These are phyloP conservation scores for Naganishia onofrii DNA, from an alignment of 768 basidiomycete genomes.

Conservation along the genomic window DNA sequence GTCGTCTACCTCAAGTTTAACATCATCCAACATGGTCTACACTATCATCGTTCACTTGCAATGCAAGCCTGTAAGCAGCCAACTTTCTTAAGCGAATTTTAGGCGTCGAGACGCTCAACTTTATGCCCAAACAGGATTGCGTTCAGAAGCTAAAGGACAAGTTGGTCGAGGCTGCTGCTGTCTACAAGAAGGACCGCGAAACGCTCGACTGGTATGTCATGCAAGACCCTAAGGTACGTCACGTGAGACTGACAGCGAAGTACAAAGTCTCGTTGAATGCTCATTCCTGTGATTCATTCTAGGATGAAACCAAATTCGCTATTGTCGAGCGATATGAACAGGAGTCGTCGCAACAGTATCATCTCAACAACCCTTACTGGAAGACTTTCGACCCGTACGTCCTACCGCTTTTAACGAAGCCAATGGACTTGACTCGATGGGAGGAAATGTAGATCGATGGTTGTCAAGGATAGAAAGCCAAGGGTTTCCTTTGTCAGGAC, in stretches of 20 bases:
- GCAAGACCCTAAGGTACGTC: slow-evolving; percentile 50
- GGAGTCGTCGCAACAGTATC: slow-evolving; percentile 52
- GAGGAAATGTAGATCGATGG: slow-evolving; percentile 45
- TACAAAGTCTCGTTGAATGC: background rate
- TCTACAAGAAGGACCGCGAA: slow-evolving; percentile 52
- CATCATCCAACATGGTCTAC: slow-evolving; percentile 45
- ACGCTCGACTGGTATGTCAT: slow-evolving; percentile 53
- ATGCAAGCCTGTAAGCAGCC: slow-evolving; percentile 42
- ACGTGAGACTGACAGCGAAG: background rate
- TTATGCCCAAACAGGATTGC: slow-evolving; percentile 38
- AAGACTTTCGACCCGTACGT: slow-evolving; percentile 53
- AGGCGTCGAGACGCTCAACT: background rate
- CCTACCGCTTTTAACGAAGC: slow-evolving; percentile 48
- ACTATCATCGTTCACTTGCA: slow-evolving; percentile 52
- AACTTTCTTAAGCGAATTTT: background rate
- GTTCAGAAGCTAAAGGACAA: slow-evolving; percentile 50
- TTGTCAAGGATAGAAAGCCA: too few species aligned
- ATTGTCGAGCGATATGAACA: slow-evolving; percentile 53
- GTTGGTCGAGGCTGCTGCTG: slow-evolving; percentile 49
- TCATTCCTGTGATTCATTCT: background rate
- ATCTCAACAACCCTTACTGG: slow-evolving; percentile 46
- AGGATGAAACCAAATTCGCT: slow-evolving; percentile 51
- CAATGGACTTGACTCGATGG: slow-evolving; percentile 52
- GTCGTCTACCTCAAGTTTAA: background rate
- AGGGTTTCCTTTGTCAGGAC: too few species aligned